Evolutionary conservation across 2,329 filamentous ascomycete genomes (phyloP), one percentile per base, ranked within the genome.

Genomic region (Didymella glomerata): DNA sequence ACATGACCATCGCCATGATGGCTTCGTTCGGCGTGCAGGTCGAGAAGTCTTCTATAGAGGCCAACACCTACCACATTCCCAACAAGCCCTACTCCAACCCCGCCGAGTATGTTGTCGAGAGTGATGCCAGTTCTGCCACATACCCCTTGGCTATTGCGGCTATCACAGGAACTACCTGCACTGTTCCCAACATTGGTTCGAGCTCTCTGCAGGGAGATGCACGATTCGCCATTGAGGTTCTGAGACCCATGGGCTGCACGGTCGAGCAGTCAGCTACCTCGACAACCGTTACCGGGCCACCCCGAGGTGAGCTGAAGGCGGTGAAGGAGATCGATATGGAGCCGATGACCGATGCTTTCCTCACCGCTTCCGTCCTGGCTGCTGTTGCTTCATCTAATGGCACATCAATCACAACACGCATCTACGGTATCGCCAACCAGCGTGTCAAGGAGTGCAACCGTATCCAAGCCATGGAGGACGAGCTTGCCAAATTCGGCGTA

Each of bases 1-100:
- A 99, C 75, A 98, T 99, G 94, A 99, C 95, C 2, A 93, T 96
- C 52, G 86, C 93, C 16, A 99, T 99, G 94, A 99, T 99, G 95
- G 85, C 86, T 54, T 85, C 90, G 2, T 99, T 99, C 72, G 95
- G 95, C 48, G 86, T 99, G 40, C 77, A 88, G 38, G 95, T 97
- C 13, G 83, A 87, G 62, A 88, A 86, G 68, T 96, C 93, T 9
- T 78, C 85, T 30, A 89, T 86, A 3, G 93, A 97, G 70, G 86
- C 89, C 45, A 90, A 98, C 74, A 97, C 94, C 5, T 99, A 99
- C 78, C 89, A 96, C 75, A 96, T 99, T 56, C 95, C 95, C 2
- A 88, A 90, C 71, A 92, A 90, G 14, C 81, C 83, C 13, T 99
- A 99, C 80, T 82, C 84, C 40, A 98, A 95, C 75, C 95, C 95